Conservation (phyloP, 2,329 filamentous ascomycete species). For the Penicillium oxalicum region DNA sequence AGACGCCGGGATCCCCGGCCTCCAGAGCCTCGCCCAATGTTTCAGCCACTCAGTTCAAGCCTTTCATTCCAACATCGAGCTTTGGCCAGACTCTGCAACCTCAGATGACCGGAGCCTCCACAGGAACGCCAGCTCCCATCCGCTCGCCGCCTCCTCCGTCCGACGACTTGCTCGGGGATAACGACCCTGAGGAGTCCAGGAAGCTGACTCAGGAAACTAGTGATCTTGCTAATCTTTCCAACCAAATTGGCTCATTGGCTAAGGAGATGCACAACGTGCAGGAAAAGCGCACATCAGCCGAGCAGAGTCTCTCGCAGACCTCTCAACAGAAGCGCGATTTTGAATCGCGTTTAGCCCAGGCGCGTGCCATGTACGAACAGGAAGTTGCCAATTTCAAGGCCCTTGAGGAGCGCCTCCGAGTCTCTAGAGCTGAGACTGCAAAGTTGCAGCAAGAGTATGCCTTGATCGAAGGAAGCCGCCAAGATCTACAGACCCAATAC, state of each 20-base stretch:
- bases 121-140: conserved; percentile 24
- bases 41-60: conserved; percentile 63
- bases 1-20: conserved; percentile 46
- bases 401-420: conserved; percentile 74
- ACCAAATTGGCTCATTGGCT: conserved; percentile 83
- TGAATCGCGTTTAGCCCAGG: conserved; percentile 78
- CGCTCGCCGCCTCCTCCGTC: conserved; percentile 49
- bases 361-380: conserved; percentile 84
- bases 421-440: conserved; percentile 71
- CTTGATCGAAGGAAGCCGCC: conserved; percentile 70
- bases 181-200: conserved; percentile 80
- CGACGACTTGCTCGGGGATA: conserved; percentile 86
- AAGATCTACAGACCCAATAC: conserved; percentile 78
- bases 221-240: conserved; percentile 91
- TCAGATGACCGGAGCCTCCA: conserved; percentile 65
- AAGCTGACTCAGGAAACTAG: conserved; percentile 83
- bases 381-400: conserved; percentile 81
- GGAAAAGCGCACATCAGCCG: conserved; percentile 68
- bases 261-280: conserved; percentile 94
- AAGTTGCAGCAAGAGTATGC: conserved; percentile 80
- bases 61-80: conserved; percentile 84
- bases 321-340: conserved; percentile 88
- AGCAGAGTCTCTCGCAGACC: conserved; percentile 75
- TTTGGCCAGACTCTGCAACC: conserved; percentile 79
- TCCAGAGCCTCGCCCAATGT: conserved; percentile 34